Conservation (phyloP, 192 early-diverging fungal species). For the Coemansia sp. region DNA sequence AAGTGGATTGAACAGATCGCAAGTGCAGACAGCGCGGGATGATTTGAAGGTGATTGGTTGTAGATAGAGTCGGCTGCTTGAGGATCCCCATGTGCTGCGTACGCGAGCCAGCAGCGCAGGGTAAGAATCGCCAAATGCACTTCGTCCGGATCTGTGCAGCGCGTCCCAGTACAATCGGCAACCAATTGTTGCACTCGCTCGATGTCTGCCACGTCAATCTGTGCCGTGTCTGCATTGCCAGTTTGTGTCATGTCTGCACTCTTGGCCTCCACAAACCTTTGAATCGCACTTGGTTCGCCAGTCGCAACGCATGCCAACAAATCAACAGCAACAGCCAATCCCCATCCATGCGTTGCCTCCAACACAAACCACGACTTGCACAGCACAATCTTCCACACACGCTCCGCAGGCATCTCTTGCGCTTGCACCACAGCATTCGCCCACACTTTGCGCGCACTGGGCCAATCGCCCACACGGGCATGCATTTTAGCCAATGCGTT, state of each 20-base stretch:
- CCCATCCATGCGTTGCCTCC: conserved; percentile 27
- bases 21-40: background rate
- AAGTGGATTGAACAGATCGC: conserved; percentile 36
- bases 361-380: conserved; percentile 37
- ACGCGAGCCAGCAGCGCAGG: conserved; percentile 25
- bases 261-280: background rate
- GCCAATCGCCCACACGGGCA: conserved; percentile 24
- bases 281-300: background rate
- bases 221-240: background rate
- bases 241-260: background rate
- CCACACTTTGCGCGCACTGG: conserved; percentile 34
- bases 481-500: conserved; percentile 41
- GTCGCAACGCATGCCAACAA: conserved; percentile 1
- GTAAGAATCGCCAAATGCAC: conserved; percentile 6
- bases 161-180: background rate
- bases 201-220: background rate
- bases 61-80: background rate
- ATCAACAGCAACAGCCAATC: conserved; percentile 6
- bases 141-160: background rate
- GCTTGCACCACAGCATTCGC: conserved; percentile 6
- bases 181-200: conserved; percentile 7
- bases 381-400: conserved; percentile 21
- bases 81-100: conserved; percentile 5
- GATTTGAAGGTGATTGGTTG: background rate
- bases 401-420: background rate